phyloP scores from a whole-genome alignment of 257 asterid species.

The Solanum phureja region DNA sequence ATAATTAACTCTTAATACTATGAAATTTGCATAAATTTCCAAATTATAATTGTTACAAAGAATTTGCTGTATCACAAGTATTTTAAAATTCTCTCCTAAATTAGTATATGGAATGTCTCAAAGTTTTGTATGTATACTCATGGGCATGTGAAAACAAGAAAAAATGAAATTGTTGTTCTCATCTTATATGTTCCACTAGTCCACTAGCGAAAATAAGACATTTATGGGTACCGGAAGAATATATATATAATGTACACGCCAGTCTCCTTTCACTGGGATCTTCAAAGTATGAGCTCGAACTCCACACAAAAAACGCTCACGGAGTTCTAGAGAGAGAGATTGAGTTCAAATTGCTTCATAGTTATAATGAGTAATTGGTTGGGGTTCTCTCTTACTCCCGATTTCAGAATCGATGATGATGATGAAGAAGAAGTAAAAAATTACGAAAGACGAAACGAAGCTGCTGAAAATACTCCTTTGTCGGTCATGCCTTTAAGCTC shows the following conservation, averaged over 20 bases:
- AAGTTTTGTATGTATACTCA: background rate
- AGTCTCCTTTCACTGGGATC: background rate
- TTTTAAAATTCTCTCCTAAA: background rate
- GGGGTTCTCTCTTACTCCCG: constrained; percentile 63
- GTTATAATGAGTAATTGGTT: constrained; percentile 53
- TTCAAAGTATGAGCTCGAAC: constrained; percentile 42
- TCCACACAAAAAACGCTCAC: background rate
- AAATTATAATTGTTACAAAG: background rate
- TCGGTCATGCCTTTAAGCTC: constrained; percentile 32
- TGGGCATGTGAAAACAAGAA: background rate
- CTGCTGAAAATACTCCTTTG: constrained; percentile 2
- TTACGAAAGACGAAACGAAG: background rate
- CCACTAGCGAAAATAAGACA: background rate
- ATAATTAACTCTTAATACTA: too few relatives aligned
- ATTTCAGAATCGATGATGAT: constrained; percentile 33
- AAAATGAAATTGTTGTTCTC: background rate
- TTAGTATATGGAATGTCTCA: background rate
- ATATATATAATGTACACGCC: background rate
- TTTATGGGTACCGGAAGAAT: background rate
- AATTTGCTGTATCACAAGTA: background rate
- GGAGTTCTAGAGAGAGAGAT: background rate
- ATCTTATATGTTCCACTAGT: background rate
- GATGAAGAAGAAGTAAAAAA: constrained; percentile 10
- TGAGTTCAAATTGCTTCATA: background rate
- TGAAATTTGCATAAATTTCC: too few relatives aligned